Conservation (phyloP, 768 basidiomycete species). For the Termitomyces sp. region DNA sequence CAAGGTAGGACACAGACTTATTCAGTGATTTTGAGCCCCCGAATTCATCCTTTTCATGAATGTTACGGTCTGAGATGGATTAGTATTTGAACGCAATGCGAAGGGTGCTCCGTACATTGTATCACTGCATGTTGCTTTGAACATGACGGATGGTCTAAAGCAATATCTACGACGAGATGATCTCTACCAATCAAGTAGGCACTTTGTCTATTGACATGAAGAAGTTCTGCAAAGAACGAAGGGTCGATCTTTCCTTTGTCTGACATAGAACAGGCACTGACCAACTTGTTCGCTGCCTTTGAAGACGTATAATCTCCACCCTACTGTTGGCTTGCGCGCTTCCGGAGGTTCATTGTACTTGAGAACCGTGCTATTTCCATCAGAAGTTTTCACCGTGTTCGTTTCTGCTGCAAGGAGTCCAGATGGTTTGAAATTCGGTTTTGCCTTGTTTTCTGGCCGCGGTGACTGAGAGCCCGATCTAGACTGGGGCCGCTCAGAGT, state of each 20-base stretch:
- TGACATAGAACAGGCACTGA: slow-evolving; percentile 33
- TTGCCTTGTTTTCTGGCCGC: slow-evolving; percentile 53
- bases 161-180: slow-evolving; percentile 77
- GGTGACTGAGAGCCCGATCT: slow-evolving; percentile 38
- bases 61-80: slow-evolving; percentile 58
- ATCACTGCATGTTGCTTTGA: slow-evolving; percentile 98
- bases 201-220: slow-evolving; percentile 92
- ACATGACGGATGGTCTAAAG: slow-evolving; percentile 92
- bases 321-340: slow-evolving; percentile 83
- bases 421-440: slow-evolving; percentile 87
- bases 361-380: slow-evolving; percentile 78
- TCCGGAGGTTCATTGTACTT: slow-evolving; percentile 99
- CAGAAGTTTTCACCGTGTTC: slow-evolving; percentile 74
- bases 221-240: slow-evolving; percentile 52
- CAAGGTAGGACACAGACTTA: slow-evolving; percentile 55
- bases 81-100: slow-evolving; percentile 3
- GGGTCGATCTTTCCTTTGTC: background rate
- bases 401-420: slow-evolving; percentile 95
- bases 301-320: slow-evolving; percentile 97
- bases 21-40: slow-evolving; percentile 71
- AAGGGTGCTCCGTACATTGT: slow-evolving; percentile 58
- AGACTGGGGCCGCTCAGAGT: slow-evolving; percentile 26
- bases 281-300: slow-evolving; percentile 92
- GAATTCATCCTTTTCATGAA: slow-evolving; percentile 84
- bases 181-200: slow-evolving; percentile 94